phyloP scores from a whole-genome alignment of 441 rosid species.

The Populus hybrid region DNA sequence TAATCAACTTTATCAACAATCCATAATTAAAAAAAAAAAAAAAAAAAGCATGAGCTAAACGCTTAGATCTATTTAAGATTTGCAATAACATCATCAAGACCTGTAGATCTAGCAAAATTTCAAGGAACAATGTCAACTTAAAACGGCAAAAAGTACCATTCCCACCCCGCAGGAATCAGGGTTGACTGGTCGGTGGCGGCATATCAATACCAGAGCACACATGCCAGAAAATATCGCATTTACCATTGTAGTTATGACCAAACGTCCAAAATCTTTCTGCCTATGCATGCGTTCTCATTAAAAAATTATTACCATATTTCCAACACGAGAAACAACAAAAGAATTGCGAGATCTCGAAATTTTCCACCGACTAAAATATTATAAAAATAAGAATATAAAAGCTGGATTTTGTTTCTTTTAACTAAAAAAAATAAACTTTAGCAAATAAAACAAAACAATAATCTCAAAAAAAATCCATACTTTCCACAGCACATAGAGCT shows the following conservation, averaged over 20 bases:
- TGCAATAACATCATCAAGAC: background rate
- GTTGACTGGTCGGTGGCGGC: background rate
- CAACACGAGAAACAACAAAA: background rate
- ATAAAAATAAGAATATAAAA: too few relatives aligned
- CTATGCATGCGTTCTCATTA: background rate
- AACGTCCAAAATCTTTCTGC: background rate
- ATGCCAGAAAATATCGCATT: background rate
- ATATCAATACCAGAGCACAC: background rate
- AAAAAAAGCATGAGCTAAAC: background rate
- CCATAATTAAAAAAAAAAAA: background rate
- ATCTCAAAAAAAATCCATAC: background rate
- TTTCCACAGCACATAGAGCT: background rate
- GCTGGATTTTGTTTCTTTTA: background rate
- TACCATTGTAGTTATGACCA: background rate
- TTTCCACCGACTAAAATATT: background rate
- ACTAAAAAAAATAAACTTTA: background rate
- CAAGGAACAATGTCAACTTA: background rate
- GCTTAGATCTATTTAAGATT: background rate
- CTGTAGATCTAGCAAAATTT: slow-evolving; percentile 2
- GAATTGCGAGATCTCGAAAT: slow-evolving; percentile 5
- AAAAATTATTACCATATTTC: background rate
- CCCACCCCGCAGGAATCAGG: background rate
- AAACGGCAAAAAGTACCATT: background rate
- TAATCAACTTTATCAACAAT: background rate
- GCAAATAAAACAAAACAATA: background rate